These are phyloP conservation scores for Pterulicium gracile DNA, from an alignment of 1,284 basidiomycete genomes.

Conservation along the genomic window DNA sequence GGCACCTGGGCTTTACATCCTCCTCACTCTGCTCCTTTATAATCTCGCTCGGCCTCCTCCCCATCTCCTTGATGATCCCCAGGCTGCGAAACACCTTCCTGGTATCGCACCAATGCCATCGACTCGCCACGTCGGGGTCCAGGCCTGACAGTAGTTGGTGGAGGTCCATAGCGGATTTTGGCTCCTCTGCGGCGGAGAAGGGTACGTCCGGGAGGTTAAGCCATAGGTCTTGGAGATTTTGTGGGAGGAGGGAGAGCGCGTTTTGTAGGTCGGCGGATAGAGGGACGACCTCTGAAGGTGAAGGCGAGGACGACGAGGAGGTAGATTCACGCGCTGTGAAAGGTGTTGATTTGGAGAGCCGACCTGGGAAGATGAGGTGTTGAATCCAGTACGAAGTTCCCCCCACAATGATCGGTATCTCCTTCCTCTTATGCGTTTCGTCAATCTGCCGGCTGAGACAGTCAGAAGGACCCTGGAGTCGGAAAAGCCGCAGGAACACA, in stretches of 20 bases:
- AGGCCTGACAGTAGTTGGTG: constrained; percentile 61
- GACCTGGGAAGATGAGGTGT: constrained; percentile 76
- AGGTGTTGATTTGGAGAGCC: constrained; percentile 25
- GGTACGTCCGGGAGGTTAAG: constrained; percentile 40
- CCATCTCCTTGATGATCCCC: constrained; percentile 69
- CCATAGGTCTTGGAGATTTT: constrained; percentile 39
- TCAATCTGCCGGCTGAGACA: constrained; percentile 43
- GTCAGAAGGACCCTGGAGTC: constrained; percentile 1
- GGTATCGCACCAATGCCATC: constrained; percentile 96
- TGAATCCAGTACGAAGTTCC: constrained; percentile 98
- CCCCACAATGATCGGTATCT: constrained; percentile 85
- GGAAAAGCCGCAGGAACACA: constrained; percentile 26
- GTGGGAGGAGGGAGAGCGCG: constrained; percentile 32
- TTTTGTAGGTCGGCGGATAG: constrained; percentile 25
- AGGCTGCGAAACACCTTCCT: constrained; percentile 83
- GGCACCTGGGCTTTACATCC: constrained; percentile 36
- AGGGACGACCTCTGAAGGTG: constrained; percentile 11
- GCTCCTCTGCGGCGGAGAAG: constrained; percentile 38
- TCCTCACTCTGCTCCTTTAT: constrained; percentile 51
- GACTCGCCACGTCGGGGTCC: constrained; percentile 65
- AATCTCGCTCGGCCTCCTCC: constrained; percentile 59
- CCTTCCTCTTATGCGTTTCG: constrained; percentile 45
- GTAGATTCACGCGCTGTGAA: constrained; percentile 2
- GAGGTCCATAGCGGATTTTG: constrained; percentile 46
- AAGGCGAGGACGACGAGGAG: constrained; percentile 9